A percentile compares a stretch with the other conserved stretches of the same genome.
These are phyloP conservation scores for Clavispora fructus DNA, from an alignment of 805 yeast genomes.

Conservation along the genomic window DNA sequence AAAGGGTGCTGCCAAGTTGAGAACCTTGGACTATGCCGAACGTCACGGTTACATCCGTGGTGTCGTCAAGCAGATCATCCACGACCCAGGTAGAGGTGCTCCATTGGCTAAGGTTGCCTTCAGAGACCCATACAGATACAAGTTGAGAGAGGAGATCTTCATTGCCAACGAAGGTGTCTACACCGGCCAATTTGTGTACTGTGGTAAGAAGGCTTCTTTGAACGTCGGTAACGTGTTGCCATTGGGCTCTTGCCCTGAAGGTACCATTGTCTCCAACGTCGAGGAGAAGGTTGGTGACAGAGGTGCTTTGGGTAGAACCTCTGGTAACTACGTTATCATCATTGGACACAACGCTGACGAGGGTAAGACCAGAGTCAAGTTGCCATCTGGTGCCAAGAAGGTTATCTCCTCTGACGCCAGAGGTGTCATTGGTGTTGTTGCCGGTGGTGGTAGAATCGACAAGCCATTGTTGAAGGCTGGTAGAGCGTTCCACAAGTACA, in stretches of 20 bases:
- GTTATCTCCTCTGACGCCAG: conserved; percentile 3
- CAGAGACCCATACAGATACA: conserved; percentile 8
- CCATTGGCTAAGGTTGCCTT: conserved; percentile 6
- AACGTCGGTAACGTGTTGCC: conserved; percentile 7
- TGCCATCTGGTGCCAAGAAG: conserved; percentile 9
- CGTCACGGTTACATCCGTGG: conserved; percentile 8
- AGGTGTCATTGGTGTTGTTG: conserved; percentile 7
- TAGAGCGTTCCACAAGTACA: conserved; percentile 8
- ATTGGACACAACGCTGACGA: conserved; percentile 8
- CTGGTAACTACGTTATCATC: conserved; percentile 7
- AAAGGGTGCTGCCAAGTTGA: conserved; percentile 8
- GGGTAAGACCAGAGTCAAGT: conserved; percentile 8
- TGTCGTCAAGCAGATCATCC: conserved; percentile 7
- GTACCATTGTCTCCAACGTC: conserved; percentile 7
- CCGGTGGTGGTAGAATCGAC: conserved; percentile 8
- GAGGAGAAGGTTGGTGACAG: conserved; percentile 8
- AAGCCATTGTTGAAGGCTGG: conserved; percentile 9
- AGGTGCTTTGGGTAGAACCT: conserved; percentile 7
- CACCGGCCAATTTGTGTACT: conserved; percentile 6
- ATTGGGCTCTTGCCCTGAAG: conserved; percentile 4
- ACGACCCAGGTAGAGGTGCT: conserved; percentile 9
- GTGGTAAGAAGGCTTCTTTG: conserved; percentile 6
- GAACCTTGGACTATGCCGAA: conserved; percentile 6
- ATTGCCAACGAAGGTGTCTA: conserved; percentile 8
- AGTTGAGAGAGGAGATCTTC: conserved; percentile 5